Conservation (phyloP, 495 filamentous ascomycete genomes). For the Aspergillus steynii region DNA sequence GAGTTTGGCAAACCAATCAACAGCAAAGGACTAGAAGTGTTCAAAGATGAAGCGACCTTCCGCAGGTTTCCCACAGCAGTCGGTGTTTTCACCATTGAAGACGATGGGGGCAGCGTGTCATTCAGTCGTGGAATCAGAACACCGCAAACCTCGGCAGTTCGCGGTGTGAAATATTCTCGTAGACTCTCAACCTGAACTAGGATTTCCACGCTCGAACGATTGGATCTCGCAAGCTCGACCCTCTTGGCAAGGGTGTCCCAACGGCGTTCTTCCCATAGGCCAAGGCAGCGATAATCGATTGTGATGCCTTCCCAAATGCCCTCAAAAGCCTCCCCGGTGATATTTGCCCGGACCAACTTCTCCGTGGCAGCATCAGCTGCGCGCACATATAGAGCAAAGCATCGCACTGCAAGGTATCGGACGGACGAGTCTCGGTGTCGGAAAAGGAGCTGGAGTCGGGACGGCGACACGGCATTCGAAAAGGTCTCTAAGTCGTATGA, state of each 20-base stretch:
- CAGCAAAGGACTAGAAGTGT: conserved; percentile 67
- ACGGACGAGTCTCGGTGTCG: conserved; percentile 59
- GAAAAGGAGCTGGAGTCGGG: conserved; percentile 67
- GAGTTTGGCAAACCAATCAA: conserved; percentile 82
- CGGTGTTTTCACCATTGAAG: conserved; percentile 66
- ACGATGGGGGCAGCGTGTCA: conserved; percentile 41
- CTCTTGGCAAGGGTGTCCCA: conserved; percentile 36
- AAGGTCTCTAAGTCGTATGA: conserved; percentile 70
- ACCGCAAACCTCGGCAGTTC: conserved; percentile 57
- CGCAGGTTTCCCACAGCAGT: conserved; percentile 72
- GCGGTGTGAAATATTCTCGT: conserved; percentile 45
- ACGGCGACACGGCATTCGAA: conserved; percentile 58
- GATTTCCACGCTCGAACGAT: conserved; percentile 22
- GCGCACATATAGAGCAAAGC: conserved; percentile 74
- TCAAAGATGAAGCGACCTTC: conserved; percentile 63
- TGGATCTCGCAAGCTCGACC: conserved; percentile 21
- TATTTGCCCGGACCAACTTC: conserved; percentile 63
- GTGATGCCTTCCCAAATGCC: conserved; percentile 73
- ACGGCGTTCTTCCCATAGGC: conserved; percentile 71
- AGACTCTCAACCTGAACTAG: conserved; percentile 36
- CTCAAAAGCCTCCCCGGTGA: conserved; percentile 58
- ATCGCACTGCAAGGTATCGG: conserved; percentile 77
- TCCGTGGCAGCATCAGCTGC: conserved; percentile 78
- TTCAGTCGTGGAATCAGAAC: conserved; percentile 67
- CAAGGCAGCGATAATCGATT: conserved; percentile 84